Evolutionary conservation across 305 asterid species (phyloP).

Genomic region (Fraxinus paxiana): DNA sequence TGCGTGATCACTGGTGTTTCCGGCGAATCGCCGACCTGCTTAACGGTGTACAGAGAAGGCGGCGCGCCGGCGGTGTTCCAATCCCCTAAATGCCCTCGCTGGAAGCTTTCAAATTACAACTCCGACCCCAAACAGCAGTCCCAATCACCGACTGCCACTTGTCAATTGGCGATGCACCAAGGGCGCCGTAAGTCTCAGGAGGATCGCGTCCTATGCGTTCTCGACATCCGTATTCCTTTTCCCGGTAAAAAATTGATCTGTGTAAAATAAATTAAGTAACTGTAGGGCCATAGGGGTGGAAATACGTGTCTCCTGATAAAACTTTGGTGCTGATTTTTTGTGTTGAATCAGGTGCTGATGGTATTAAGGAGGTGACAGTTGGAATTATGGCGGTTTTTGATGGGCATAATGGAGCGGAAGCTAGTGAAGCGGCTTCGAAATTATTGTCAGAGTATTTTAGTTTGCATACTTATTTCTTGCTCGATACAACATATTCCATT

Average conservation of each 20-base stretch:
- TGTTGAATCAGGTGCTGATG: constrained; percentile 51
- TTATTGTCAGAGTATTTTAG: constrained; percentile 72
- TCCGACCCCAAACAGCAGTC: constrained; percentile 34
- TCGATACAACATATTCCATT: constrained; percentile 67
- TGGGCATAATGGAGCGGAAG: constrained; percentile 95
- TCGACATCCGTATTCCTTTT: constrained; percentile 75
- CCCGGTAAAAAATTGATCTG: constrained; percentile 44
- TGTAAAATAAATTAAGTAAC: neutral
- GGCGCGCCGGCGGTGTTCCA: constrained; percentile 94
- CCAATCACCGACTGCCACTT: constrained; percentile 34
- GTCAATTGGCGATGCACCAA: constrained; percentile 71
- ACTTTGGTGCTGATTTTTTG: neutral
- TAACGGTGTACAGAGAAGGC: constrained; percentile 78
- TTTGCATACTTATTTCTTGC: constrained; percentile 82
- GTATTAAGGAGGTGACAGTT: constrained; percentile 65
- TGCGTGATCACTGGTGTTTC: constrained; percentile 23
- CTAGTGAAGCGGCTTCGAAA: constrained; percentile 90
- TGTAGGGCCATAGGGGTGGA: neutral
- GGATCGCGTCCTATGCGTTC: constrained; percentile 74
- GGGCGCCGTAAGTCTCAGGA: constrained; percentile 87
- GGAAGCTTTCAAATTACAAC: constrained; percentile 60
- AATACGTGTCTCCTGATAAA: neutral
- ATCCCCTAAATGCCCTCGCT: constrained; percentile 94
- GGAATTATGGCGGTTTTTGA: constrained; percentile 89
- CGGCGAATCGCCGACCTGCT: constrained; percentile 76